Percentiles rank a stretch among this genome's conserved stretches.
phyloP scores from a whole-genome alignment of 495 filamentous ascomycete species.

The Tuber aestivum region DNA sequence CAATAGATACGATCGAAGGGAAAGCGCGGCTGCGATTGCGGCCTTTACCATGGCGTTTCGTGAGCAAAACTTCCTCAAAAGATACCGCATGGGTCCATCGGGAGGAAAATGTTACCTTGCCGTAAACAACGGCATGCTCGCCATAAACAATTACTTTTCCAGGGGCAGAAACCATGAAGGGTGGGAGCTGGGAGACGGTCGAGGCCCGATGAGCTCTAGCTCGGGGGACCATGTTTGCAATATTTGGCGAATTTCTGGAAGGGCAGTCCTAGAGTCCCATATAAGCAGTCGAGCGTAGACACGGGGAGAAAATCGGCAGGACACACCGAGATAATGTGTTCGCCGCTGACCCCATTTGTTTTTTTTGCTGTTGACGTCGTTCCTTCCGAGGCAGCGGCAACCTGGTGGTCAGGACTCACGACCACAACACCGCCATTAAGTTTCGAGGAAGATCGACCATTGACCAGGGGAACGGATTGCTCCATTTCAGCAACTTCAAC shows the following conservation, averaged over 20 bases:
- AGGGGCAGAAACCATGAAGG: conserved; percentile 96
- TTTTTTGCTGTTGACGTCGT: background rate
- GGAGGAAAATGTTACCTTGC: conserved; percentile 56
- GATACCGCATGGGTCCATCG: background rate
- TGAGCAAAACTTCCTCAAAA: conserved; percentile 22
- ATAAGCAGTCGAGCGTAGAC: background rate
- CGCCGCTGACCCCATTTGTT: background rate
- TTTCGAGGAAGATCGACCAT: conserved; percentile 9
- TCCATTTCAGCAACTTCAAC: background rate
- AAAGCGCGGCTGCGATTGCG: conserved; percentile 89
- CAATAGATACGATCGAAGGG: conserved; percentile 88
- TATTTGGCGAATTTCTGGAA: background rate
- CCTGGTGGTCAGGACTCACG: conserved; percentile 12
- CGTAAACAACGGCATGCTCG: conserved; percentile 93
- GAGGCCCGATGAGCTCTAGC: conserved; percentile 39
- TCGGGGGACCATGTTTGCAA: conserved; percentile 6
- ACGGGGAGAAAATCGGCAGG: background rate
- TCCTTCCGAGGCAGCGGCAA: conserved; percentile 3
- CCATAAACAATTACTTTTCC: conserved; percentile 97
- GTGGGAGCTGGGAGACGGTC: conserved; percentile 53
- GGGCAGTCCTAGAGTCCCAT: background rate
- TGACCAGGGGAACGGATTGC: background rate
- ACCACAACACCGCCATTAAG: conserved; percentile 24
- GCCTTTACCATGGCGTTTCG: conserved; percentile 48
- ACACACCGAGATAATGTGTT: background rate